Evolutionary conservation across 2,329 filamentous ascomycete genomes (phyloP), one percentile per base, ranked within the genome.

Genomic region (Escovopsis weberi): DNA sequence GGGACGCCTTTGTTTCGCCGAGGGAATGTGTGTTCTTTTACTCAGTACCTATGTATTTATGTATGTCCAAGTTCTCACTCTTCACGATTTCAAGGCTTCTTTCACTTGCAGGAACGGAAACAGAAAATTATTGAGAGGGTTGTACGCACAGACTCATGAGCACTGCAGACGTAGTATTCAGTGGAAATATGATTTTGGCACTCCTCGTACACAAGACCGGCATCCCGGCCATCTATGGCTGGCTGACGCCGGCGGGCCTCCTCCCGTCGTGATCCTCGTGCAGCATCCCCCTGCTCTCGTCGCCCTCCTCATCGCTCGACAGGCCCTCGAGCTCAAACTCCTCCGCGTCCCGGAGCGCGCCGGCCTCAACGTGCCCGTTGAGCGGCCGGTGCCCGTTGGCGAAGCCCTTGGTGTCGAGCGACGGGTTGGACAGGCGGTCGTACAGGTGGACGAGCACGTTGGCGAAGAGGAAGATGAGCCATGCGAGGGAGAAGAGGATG

Each of bases 301-400:
- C 78, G 4, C 81, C 81, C 66, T 94, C 81, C 15, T 93, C 87
- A 37, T 94, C 88, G 45, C 83, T 91, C 59, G 88, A 88, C 34
- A 98, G 64, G 0, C 85, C 89, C 46, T 91, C 86, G 1, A 98
- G 70, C 63, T 96, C 91, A 58, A 94, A 98, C 52, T 94, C 87
- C 57, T 95, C 82, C 0, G 85, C 88, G 56, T 94, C 88, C 28
- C 76, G 71, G 33, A 89, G 68, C 47, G 75, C 75, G 10, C 69
- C 66, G 23, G 76, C 74, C 37, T 72, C 69, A 1, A 51, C 54
- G 10, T 56, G 54, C 5, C 62, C 60, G 38, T 58, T 60, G 28
- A 53, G 45, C 10, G 53, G 53, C 2, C 51, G 52, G 9, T 59
- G 59, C 19, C 63, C 65, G 39, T 65, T 63, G 30, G 51, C 47